Percentiles rank a stretch among this genome's conserved stretches.
phyloP scores from a whole-genome alignment of 441 rosid species.

The Geranium incanum region DNA sequence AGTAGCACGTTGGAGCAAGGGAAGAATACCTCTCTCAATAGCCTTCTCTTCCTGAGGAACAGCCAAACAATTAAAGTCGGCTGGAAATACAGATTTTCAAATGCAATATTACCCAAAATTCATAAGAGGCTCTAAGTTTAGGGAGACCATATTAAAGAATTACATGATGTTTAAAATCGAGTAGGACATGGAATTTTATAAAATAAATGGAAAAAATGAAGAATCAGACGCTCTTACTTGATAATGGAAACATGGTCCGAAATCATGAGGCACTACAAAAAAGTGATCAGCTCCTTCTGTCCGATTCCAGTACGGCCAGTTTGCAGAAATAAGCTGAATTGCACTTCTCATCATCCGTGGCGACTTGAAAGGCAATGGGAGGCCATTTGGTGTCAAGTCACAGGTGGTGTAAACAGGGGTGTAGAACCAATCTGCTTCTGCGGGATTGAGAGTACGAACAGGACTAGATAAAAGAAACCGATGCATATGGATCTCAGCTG shows the following conservation, averaged over 20 bases:
- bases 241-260: conserved; percentile 74
- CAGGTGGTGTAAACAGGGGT: conserved; percentile 73
- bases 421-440: conserved; percentile 81
- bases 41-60: conserved; percentile 62
- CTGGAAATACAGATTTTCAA: conserved; percentile 9
- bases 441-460: conserved; percentile 67
- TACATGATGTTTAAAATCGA: background rate
- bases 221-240: conserved; percentile 32
- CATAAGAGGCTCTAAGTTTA: background rate
- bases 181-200: background rate
- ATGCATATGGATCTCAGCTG: conserved; percentile 74
- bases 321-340: conserved; percentile 68
- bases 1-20: conserved; percentile 65
- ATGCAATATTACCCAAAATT: background rate
- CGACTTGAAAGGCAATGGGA: conserved; percentile 66
- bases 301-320: conserved; percentile 78
- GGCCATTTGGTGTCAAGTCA: conserved; percentile 68
- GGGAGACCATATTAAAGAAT: background rate
- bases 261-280: conserved; percentile 66
- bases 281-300: conserved; percentile 75
- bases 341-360: conserved; percentile 83
- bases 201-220: background rate
- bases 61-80: background rate
- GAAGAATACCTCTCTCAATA: conserved; percentile 64
- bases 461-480: conserved; percentile 67